Base-by-base conservation (phyloP, 192 early-diverging fungal genomes). In the Coemansia sp. region DNA sequence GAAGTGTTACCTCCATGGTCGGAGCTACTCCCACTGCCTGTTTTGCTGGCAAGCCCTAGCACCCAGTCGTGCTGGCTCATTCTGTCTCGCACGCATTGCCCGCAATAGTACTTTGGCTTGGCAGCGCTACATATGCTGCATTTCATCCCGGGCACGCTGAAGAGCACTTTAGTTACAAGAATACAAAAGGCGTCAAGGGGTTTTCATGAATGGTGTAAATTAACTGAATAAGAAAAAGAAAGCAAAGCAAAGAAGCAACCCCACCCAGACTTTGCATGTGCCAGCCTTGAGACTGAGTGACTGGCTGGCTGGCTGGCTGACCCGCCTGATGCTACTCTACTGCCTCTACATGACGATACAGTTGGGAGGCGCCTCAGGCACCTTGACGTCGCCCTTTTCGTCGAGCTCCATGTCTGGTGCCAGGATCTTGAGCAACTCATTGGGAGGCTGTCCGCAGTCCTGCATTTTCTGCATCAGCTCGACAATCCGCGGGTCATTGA, bases 401-500 rank as follows among this genome's bases (percentile, higher is more conserved):
- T 92, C 94, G 50, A 96, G 69, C 53, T 95, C 90, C 85, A 95
- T 86, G 39, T 92, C 97, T 11, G 97, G 97, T 17, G 94, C 93
- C 69, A 99, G 75, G 31, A 94, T 91, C 67, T 93, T 89, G 65
- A 99, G 74, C 20, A 99, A 85, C 62, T 90, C 94, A 44, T 90
- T 86, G 5, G 98, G 98, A 20, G 98, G 98, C 70, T 98, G 94
- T 36, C 98, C 98, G 50, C 87, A 89, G 41, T 95, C 94, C 89
- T 99, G 96, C 92, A 99, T 96, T 88, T 95, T 80, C 81, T 94
- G 90, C 97, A 99, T 97, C 62, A 99, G 86, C 55, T 94, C 91
- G n/a, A 91, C 86, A 48, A 98, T 88, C 64, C 91, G 91, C n/a
- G 75, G 71, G 39, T 89, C 91, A 50, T 91, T 90, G 67, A 84